Base-by-base conservation (phyloP, 2,329 filamentous ascomycete genomes). In the Talaromyces sp. region DNA sequence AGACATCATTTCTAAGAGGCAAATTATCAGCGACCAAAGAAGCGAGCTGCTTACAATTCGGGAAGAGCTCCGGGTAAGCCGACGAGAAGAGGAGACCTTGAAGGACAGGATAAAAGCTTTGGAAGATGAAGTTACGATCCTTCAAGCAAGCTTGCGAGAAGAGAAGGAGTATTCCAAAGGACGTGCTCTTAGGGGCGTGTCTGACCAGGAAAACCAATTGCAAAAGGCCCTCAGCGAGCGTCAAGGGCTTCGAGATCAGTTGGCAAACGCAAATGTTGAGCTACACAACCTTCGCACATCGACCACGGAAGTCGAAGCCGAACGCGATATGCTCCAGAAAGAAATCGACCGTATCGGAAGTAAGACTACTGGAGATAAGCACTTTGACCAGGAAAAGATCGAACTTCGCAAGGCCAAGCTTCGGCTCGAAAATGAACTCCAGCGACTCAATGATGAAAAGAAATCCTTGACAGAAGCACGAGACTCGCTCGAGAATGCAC, bases 81-180 rank as follows among this genome's bases (percentile, higher is more conserved):
- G 87, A 65, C 81, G 88, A 27, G 86, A 88, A 65, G 83, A 86
- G 69, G 83, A 86, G 65, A 72, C 81, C 0, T 81, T 90, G 63
- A 79, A 81, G 56, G 87, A 90, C 66, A 91, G 87, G 71, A 79
- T 87, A 1, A 85, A 89, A 61, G 82, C 83, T 7, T 73, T 93
- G 23, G 89, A 93, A 70, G 89, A 92, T 66, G 90, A 92, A 71
- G 81, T 92, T n/a, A 87, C 91, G 59, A 85, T 91, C 31, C 76
- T 93, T 14, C 89, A 92, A 71, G 80, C 82, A 27, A 84, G 82
- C 42, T 74, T 88, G 51, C 87, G 90, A 56, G 84, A 88, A 63
- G 87, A 89, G 71, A 83, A 83, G 51, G 85, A 88, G 65, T 83
- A 85, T 62, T 82, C 83, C 5, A 83, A 85, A 55, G 79, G 82